A percentile compares a stretch with the other conserved stretches of the same genome.
Conservation (phyloP, 169 alveolate genomes). For the Toxoplasma gondii region DNA sequence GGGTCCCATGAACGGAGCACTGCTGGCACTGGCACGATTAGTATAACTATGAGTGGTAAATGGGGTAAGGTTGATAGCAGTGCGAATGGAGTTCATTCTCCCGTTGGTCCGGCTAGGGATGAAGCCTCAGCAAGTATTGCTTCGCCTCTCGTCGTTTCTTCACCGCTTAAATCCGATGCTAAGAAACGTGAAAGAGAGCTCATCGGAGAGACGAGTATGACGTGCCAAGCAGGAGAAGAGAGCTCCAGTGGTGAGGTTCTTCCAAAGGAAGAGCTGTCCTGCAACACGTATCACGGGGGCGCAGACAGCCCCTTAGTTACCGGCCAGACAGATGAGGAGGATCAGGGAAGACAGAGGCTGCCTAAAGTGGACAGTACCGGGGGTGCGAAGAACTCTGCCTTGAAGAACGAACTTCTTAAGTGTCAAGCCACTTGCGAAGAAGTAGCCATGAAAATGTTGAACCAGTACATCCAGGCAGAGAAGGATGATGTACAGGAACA, state of each 20-base stretch:
- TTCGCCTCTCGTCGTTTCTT: not conserved
- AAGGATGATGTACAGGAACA: conserved; percentile 6
- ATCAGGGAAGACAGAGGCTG: not conserved
- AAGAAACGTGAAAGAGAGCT: not conserved
- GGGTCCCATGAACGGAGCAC: not conserved
- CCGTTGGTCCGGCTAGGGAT: too few relatives aligned
- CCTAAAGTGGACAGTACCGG: not conserved
- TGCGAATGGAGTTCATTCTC: too few relatives aligned
- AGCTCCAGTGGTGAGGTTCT: not conserved
- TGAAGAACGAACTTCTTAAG: not conserved
- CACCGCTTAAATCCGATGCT: not conserved
- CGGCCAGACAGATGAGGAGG: not conserved
- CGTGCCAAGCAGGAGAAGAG: not conserved
- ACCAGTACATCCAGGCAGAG: conserved; percentile 23
- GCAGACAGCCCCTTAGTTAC: not conserved
- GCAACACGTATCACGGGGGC: not conserved
- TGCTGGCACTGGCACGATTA: not conserved
- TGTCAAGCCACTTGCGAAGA: conserved; percentile 18
- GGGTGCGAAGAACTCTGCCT: not conserved
- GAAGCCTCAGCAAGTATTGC: too few relatives aligned
- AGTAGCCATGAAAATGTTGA: conserved; percentile 34
- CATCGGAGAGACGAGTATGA: not conserved
- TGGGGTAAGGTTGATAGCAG: too few relatives aligned
- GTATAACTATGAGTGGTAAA: not conserved
- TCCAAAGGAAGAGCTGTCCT: not conserved